Evolutionary conservation across 1,139 yeast species (phyloP), one percentile per base, ranked within the genome.

Genomic region (Geotrichum siamense): DNA sequence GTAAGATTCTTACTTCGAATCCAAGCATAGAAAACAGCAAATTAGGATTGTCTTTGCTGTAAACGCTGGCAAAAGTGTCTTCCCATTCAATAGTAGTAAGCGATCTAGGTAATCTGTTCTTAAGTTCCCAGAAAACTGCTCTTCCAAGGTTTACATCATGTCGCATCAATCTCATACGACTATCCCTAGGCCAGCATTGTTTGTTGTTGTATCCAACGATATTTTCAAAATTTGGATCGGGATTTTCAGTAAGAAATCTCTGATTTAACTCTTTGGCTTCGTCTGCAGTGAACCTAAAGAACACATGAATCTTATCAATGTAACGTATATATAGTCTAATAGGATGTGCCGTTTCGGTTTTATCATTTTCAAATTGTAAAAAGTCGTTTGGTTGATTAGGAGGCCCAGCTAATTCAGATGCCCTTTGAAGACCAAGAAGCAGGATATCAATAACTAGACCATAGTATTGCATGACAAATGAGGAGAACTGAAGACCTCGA

Each of bases 101-200:
- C 0, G 95, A 79, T 4, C 73, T 61, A 0, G 98, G 97, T 25
- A 93, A 64, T 32, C 97, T 73, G 22, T 82, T 79, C 34, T 79
- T 72, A 34, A 93, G 67, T 61, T 91, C 96, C 96, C 96, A 87
- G 60, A 83, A 86, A 0, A 79, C 82, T 1, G 98, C 96, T 47
- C 93, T 71, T 1, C 97, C 98, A 2, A 91, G 70, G 53, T 87
- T 84, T 2, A 91, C 97, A 65, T 93, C 98, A 51, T 80, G 82
- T 39, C 96, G 72, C 78, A 89, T 81, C 41, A 91, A 66, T 53
- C 89, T 76, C 98, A 93, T 91, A 50, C 97, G 73, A 15, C 80
- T 69, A 60, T 91, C 98, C 41, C 85, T 70, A 3, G 98, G 96
- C 99, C 99, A 93, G 59, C 97, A 87, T 43, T 79, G 78, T 54